phyloP scores from a whole-genome alignment of 1,139 yeast genomes.

The Lodderomyces margitis region DNA sequence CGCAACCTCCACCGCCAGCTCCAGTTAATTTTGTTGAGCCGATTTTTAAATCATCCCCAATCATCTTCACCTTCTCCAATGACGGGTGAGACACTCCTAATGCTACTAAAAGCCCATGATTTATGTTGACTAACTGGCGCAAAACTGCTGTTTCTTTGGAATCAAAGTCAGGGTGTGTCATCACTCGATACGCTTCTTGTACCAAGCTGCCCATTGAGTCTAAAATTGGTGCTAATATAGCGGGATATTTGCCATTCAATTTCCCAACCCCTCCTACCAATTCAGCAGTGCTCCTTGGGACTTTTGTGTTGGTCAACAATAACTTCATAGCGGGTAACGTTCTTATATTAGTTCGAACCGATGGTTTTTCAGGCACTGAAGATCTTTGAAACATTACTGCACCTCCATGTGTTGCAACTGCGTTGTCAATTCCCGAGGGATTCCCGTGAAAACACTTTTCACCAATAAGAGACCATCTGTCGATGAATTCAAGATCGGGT shows the following conservation, averaged over 20 bases:
- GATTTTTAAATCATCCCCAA: slow-evolving; percentile 57
- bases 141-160: slow-evolving; percentile 44
- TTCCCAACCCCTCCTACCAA: slow-evolving; percentile 76
- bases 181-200: slow-evolving; percentile 62
- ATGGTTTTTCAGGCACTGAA: slow-evolving; percentile 50
- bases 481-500: slow-evolving; percentile 59
- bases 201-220: slow-evolving; percentile 71
- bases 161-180: slow-evolving; percentile 53
- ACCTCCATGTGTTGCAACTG: slow-evolving; percentile 95
- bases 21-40: slow-evolving; percentile 96
- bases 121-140: slow-evolving; percentile 69
- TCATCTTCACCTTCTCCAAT: slow-evolving; percentile 66
- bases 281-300: slow-evolving; percentile 83
- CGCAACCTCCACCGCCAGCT: slow-evolving; percentile 99
- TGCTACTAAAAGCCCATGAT: slow-evolving; percentile 84
- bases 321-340: slow-evolving; percentile 75
- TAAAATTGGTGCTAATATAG: slow-evolving; percentile 55
- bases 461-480: slow-evolving; percentile 87
- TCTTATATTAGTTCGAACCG: slow-evolving; percentile 62
- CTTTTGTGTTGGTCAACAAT: slow-evolving; percentile 77
- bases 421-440: slow-evolving; percentile 96
- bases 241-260: slow-evolving; percentile 52
- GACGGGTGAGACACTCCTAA: slow-evolving; percentile 92
- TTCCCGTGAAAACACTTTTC: slow-evolving; percentile 96
- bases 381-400: slow-evolving; percentile 85